Evolutionary conservation across 176 grass and related monocot genomes (phyloP).

Genomic region (Musa troglodytarum): DNA sequence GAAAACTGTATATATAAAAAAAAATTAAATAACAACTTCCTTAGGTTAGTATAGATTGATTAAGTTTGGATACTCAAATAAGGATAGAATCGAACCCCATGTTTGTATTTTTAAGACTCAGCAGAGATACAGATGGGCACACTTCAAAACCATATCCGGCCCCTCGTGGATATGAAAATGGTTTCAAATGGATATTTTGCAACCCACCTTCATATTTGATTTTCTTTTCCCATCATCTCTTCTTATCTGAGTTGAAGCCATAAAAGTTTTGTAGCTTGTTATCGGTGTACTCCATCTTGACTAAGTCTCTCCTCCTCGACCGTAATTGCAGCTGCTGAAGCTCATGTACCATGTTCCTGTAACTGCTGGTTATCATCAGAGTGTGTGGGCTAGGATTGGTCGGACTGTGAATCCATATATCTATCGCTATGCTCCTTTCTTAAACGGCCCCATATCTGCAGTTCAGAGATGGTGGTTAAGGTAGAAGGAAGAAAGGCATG

Average conservation of each 20-base stretch:
- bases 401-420: constrained; percentile 61
- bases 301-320: background rate
- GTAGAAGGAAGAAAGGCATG: constrained; percentile 26
- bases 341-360: constrained; percentile 89
- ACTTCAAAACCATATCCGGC: too few species aligned
- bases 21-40: too few species aligned
- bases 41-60: too few species aligned
- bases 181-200: too few species aligned
- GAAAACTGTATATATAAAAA: too few species aligned
- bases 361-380: constrained; percentile 67
- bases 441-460: constrained; percentile 60
- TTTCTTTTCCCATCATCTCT: too few species aligned
- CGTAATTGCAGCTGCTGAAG: constrained; percentile 52
- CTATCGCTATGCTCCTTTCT: constrained; percentile 47
- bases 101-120: too few species aligned
- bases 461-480: constrained; percentile 98
- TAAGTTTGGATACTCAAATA: too few species aligned
- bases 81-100: too few species aligned
- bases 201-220: background rate
- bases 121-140: too few species aligned
- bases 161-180: too few species aligned
- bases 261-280: background rate
- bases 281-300: background rate
- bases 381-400: constrained; percentile 78
- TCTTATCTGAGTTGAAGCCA: background rate